phyloP scores from a whole-genome alignment of 2,329 filamentous ascomycete genomes.

The Calycina herbarum region DNA sequence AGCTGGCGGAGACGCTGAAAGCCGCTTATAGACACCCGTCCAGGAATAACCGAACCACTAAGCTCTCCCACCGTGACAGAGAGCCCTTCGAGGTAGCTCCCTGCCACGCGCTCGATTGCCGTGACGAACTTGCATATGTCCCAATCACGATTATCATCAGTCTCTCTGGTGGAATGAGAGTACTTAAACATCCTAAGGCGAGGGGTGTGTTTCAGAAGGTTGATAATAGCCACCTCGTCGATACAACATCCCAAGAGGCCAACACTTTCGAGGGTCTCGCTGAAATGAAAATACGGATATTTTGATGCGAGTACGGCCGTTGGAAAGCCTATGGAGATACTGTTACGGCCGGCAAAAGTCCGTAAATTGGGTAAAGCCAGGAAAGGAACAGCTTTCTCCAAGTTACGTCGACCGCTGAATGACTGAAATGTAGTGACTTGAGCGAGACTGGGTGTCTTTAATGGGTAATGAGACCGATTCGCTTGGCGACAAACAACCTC shows the following conservation, averaged over 20 bases:
- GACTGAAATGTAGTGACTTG: constrained; percentile 13
- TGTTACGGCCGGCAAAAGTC: constrained; percentile 11
- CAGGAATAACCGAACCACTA: constrained; percentile 11
- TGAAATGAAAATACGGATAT: constrained; percentile 11
- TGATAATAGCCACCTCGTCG: constrained; percentile 18
- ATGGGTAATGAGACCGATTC: constrained; percentile 1
- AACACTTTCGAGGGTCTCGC: constrained; percentile 13
- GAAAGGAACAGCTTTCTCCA: constrained; percentile 11
- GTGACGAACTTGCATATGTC: constrained; percentile 22
- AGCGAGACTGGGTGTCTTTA: constrained; percentile 10
- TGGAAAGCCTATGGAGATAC: constrained; percentile 5
- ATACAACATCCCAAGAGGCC: constrained; percentile 12
- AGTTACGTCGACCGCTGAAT: constrained; percentile 4
- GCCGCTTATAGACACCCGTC: constrained; percentile 13
- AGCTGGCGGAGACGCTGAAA: constrained; percentile 17
- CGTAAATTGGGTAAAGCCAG: constrained; percentile 14
- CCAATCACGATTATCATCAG: constrained; percentile 13
- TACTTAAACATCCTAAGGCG: constrained; percentile 16
- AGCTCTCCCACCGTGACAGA: constrained; percentile 15
- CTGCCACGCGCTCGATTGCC: constrained; percentile 16
- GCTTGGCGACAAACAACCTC: constrained; percentile 2
- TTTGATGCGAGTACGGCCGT: constrained; percentile 12
- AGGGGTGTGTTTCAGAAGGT: constrained; percentile 19
- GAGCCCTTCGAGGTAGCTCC: constrained; percentile 18
- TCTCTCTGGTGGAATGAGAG: constrained; percentile 10